A percentile compares a stretch with the other conserved stretches of the same genome.
Evolutionary conservation across 495 filamentous ascomycete genomes (phyloP).

Genomic region (Aspergillus steynii): DNA sequence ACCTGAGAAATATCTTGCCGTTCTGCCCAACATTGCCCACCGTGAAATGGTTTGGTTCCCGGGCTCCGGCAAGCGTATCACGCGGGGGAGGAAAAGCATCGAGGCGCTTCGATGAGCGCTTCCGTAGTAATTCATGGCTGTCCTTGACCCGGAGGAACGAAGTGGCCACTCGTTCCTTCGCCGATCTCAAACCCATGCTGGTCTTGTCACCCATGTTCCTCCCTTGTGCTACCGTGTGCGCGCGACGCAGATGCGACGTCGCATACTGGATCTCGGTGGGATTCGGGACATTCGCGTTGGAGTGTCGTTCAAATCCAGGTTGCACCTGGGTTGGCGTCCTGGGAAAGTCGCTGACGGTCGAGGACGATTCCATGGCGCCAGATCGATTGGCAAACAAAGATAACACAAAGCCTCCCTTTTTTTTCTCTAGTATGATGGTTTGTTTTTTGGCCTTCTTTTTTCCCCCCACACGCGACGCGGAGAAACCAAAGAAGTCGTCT

Average conservation of each 20-base stretch:
- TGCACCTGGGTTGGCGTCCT: conserved; percentile 16
- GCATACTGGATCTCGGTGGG: conserved; percentile 24
- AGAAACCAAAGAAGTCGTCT: neutral
- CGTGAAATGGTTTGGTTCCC: conserved; percentile 77
- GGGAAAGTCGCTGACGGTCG: conserved; percentile 5
- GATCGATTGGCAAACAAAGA: neutral
- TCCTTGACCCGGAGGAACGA: conserved; percentile 46
- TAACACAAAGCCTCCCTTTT: neutral
- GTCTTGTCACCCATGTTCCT: conserved; percentile 31
- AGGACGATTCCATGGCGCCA: conserved; percentile 20
- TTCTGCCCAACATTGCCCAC: conserved; percentile 94
- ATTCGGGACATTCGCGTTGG: conserved; percentile 9
- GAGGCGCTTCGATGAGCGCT: conserved; percentile 41
- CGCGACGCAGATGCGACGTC: conserved; percentile 36
- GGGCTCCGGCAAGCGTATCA: conserved; percentile 35
- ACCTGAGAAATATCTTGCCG: conserved; percentile 93
- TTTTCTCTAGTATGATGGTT: neutral
- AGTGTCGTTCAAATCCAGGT: conserved; percentile 13
- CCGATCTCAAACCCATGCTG: conserved; percentile 33
- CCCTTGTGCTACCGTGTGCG: conserved; percentile 45
- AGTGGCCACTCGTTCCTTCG: conserved; percentile 31
- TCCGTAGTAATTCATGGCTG: conserved; percentile 49
- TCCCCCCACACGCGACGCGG: neutral
- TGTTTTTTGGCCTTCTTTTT: neutral
- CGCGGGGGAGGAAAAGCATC: conserved; percentile 31